phyloP scores from a whole-genome alignment of 352 stramenopile genomes.

The Phytophthora multivora region DNA sequence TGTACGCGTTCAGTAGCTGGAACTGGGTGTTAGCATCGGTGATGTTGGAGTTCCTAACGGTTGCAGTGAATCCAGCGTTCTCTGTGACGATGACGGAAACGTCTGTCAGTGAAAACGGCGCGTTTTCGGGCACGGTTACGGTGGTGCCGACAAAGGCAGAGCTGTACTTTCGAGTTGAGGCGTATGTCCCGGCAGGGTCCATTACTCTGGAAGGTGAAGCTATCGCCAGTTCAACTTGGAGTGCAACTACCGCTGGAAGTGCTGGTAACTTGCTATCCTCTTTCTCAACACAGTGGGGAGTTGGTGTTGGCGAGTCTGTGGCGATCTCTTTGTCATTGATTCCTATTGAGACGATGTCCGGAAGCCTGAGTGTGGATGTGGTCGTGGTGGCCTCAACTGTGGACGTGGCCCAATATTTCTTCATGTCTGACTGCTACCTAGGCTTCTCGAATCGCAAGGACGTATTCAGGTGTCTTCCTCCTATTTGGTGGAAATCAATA shows the following conservation, averaged over 20 bases:
- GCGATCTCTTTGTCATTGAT: constrained; percentile 6
- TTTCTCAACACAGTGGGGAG: constrained; percentile 6
- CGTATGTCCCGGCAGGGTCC: constrained; percentile 17
- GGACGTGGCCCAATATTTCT: constrained; percentile 18
- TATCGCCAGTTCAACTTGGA: constrained; percentile 1
- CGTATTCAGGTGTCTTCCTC: constrained; percentile 10
- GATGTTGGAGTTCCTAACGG: constrained; percentile 24
- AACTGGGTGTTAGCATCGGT: constrained; percentile 18
- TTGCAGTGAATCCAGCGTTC: constrained; percentile 17
- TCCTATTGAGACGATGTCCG: constrained; percentile 15
- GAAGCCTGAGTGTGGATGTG: constrained; percentile 19
- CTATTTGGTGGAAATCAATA: constrained; percentile 17
- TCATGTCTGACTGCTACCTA: constrained; percentile 24
- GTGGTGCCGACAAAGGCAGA: constrained; percentile 28
- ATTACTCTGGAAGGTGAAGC: not conserved
- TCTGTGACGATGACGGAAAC: constrained; percentile 7
- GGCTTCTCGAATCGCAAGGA: not conserved
- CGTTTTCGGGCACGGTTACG: constrained; percentile 15
- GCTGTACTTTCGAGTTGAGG: constrained; percentile 20
- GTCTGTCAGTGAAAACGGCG: constrained; percentile 14
- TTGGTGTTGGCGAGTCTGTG: not conserved
- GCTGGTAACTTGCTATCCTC: constrained; percentile 7
- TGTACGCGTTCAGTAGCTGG: constrained; percentile 32
- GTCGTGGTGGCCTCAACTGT: constrained; percentile 23
- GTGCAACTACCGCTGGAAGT: not conserved